Evolutionary conservation across 192 early-diverging fungal genomes (phyloP).

Genomic region (Backusella mclennaniae): DNA sequence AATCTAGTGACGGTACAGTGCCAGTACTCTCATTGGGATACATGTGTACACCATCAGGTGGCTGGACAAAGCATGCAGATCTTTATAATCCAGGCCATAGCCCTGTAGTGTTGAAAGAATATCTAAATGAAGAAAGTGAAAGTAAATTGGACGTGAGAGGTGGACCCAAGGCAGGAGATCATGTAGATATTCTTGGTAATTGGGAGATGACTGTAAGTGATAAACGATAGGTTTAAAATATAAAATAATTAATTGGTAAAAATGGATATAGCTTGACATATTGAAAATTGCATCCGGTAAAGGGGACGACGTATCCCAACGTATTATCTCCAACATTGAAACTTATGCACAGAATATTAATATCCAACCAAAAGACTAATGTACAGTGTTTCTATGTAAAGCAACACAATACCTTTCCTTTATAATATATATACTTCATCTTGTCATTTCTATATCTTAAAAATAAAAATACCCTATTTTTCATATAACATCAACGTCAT

Average conservation of each 20-base stretch:
- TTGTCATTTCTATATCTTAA: too few species aligned
- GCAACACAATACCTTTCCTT: too few species aligned
- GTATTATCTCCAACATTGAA: slow-evolving; percentile 25
- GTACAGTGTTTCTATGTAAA: neutral
- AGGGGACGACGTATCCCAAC: slow-evolving; percentile 10
- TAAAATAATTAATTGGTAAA: neutral
- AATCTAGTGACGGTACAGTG: slow-evolving; percentile 80
- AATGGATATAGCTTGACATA: slow-evolving; percentile 9
- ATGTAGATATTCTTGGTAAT: slow-evolving; percentile 88
- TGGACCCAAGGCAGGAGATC: slow-evolving; percentile 73
- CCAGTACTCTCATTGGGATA: slow-evolving; percentile 79
- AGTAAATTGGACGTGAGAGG: slow-evolving; percentile 68
- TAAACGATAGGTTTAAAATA: neutral
- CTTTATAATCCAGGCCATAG: slow-evolving; percentile 78
- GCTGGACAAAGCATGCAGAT: slow-evolving; percentile 66
- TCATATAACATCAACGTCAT: too few species aligned
- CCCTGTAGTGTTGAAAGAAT: slow-evolving; percentile 71
- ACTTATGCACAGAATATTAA: neutral
- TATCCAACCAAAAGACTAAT: neutral
- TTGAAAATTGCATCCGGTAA: slow-evolving; percentile 22
- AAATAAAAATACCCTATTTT: too few species aligned
- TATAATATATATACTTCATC: too few species aligned
- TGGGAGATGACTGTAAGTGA: slow-evolving; percentile 54
- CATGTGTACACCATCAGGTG: slow-evolving; percentile 74
- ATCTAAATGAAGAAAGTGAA: slow-evolving; percentile 50